Conservation (phyloP, 352 stramenopile genomes). For the Pythium volutum region DNA sequence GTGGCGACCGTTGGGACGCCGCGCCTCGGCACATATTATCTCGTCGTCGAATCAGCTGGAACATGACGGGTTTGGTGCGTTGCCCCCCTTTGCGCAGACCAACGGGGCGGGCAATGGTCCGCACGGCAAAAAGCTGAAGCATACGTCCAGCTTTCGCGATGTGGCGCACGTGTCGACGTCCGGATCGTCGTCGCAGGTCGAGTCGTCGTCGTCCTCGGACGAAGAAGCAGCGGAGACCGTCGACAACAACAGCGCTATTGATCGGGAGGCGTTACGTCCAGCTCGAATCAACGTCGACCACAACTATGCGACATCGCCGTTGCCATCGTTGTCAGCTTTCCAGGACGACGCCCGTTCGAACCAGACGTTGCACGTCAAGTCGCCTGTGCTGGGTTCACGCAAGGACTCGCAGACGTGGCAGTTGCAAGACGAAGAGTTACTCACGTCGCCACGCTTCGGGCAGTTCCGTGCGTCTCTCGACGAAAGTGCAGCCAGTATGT, state of each 20-base stretch:
- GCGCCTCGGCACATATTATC: slow-evolving; percentile 23
- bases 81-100: slow-evolving; percentile 16
- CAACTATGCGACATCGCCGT: slow-evolving; percentile 14
- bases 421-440: slow-evolving; percentile 33
- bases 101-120: slow-evolving; percentile 1
- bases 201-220: slow-evolving; percentile 31
- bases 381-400: slow-evolving; percentile 32
- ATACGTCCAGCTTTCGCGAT: slow-evolving; percentile 29
- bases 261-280: slow-evolving; percentile 13
- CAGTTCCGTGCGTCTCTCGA: slow-evolving; percentile 27
- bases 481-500: slow-evolving; percentile 22
- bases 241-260: slow-evolving; percentile 25
- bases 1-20: slow-evolving; percentile 31
- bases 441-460: slow-evolving; percentile 29
- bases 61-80: slow-evolving; percentile 18
- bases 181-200: slow-evolving; percentile 16
- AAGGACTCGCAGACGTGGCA: slow-evolving; percentile 37
- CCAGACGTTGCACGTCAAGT: slow-evolving; percentile 27
- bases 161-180: slow-evolving; percentile 15
- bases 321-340: slow-evolving; percentile 20
- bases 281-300: slow-evolving; percentile 20
- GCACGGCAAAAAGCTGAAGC: slow-evolving; percentile 14
- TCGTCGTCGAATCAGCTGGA: slow-evolving; percentile 31
- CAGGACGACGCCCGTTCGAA: slow-evolving; percentile 8
- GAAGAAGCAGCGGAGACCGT: slow-evolving; percentile 17